These are phyloP conservation scores for Akanthomyces uredinophilus DNA, from an alignment of 2,329 filamentous ascomycete genomes.

Conservation along the genomic window DNA sequence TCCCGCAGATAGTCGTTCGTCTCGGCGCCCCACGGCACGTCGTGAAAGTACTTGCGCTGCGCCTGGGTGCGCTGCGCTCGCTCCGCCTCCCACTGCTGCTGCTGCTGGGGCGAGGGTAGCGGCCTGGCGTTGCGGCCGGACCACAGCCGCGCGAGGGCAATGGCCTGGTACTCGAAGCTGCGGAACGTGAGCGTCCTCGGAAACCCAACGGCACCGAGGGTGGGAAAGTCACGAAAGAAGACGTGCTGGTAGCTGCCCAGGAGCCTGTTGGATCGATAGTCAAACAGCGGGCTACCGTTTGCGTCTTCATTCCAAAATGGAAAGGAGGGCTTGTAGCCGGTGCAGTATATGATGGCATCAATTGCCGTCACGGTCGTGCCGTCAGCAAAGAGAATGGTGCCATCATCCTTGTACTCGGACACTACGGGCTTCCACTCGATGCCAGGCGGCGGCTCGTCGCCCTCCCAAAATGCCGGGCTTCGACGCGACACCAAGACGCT, in stretches of 20 bases:
- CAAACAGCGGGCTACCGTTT: slow-evolving; percentile 44
- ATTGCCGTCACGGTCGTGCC: slow-evolving; percentile 22
- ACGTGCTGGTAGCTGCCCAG: slow-evolving; percentile 46
- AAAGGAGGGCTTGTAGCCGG: slow-evolving; percentile 35
- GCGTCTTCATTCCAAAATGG: slow-evolving; percentile 43
- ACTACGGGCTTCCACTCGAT: slow-evolving; percentile 52
- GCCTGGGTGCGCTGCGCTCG: slow-evolving; percentile 27
- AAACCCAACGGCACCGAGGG: slow-evolving; percentile 31
- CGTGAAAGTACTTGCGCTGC: slow-evolving; percentile 44
- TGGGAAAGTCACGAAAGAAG: slow-evolving; percentile 43
- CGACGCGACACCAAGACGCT: slow-evolving; percentile 50
- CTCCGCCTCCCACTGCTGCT: slow-evolving; percentile 42
- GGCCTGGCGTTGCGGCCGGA: slow-evolving; percentile 33
- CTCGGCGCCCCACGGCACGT: slow-evolving; percentile 49
- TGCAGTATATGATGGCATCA: slow-evolving; percentile 28
- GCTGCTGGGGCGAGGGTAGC: slow-evolving; percentile 36
- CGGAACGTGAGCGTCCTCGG: slow-evolving; percentile 31
- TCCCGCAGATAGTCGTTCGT: slow-evolving; percentile 42
- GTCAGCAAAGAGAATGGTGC: slow-evolving; percentile 37
- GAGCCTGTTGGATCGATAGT: slow-evolving; percentile 43
- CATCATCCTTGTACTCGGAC: slow-evolving; percentile 35
- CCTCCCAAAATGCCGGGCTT: slow-evolving; percentile 46
- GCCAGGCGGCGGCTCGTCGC: slow-evolving; percentile 38
- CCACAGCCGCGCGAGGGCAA: slow-evolving; percentile 47
- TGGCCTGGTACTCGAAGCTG: slow-evolving; percentile 52